phyloP scores from a whole-genome alignment of 139 green algal genomes.

The Chlamydomonas applanata region DNA sequence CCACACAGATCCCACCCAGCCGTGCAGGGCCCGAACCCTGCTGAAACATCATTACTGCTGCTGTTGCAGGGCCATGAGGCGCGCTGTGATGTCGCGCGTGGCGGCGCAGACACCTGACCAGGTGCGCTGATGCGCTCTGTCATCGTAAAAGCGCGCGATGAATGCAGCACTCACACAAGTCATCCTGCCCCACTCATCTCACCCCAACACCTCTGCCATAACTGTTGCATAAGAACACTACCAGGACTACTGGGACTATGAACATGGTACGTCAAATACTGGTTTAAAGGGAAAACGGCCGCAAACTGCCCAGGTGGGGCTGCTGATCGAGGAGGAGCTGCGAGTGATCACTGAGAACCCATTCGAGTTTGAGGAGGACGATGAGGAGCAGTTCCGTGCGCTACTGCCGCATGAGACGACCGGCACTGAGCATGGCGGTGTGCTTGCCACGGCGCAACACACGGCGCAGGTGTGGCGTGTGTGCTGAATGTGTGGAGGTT shows the following conservation, averaged over 20 bases:
- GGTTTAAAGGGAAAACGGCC: no score
- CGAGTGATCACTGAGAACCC: slow-evolving; percentile 31
- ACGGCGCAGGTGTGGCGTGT: slow-evolving; percentile 1
- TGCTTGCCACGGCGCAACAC: slow-evolving; percentile 15
- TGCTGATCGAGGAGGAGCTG: slow-evolving; percentile 24
- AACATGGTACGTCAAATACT: no score
- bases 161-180: no score
- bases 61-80: background rate
- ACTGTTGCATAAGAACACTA: no score
- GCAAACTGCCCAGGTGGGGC: background rate
- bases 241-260: no score
- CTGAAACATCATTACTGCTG: background rate
- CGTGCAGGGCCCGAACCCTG: background rate
- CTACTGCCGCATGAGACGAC: slow-evolving; percentile 14
- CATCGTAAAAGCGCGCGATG: no score
- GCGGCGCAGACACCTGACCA: slow-evolving; percentile 3
- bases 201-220: no score
- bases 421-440: background rate
- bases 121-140: background rate
- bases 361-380: slow-evolving; percentile 31
- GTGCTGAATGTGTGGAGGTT: background rate
- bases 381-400: slow-evolving; percentile 23
- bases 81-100: background rate
- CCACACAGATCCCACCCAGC: background rate
- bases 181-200: no score